Conservation (phyloP, 2,329 filamentous ascomycete species). For the Akanthomyces uredinophilus region DNA sequence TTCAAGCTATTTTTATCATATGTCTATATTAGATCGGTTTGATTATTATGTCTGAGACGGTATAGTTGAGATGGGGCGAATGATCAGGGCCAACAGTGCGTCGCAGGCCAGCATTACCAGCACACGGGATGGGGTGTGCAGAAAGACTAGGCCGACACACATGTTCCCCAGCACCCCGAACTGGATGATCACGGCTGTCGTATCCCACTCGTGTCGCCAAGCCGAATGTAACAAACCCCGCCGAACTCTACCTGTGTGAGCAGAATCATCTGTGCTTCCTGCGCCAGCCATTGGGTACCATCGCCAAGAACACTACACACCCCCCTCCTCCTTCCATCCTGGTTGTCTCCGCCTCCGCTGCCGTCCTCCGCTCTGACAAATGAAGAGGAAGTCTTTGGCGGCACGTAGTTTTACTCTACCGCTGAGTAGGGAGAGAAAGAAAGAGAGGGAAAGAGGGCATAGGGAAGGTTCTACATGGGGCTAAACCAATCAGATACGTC, state of each 20-base stretch:
- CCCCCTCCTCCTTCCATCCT: neutral
- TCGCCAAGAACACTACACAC: slow-evolving; percentile 6
- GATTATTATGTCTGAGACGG: too few species aligned
- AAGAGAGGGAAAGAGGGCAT: too few species aligned
- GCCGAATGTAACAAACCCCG: slow-evolving; percentile 2
- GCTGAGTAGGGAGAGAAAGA: neutral
- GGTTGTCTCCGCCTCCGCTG: neutral
- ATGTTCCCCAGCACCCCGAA: neutral
- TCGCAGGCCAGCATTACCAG: neutral
- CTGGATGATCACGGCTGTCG: neutral
- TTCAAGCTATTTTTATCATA: too few species aligned
- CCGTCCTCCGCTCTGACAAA: neutral
- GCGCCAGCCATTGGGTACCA: neutral
- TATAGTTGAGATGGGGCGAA: too few species aligned
- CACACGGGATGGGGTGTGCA: neutral
- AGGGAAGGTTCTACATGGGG: neutral
- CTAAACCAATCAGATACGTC: neutral
- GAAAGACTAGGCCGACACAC: neutral
- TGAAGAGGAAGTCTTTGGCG: neutral
- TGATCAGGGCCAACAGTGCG: too few species aligned
- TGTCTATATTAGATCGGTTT: too few species aligned
- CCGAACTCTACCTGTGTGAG: neutral
- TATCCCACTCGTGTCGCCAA: neutral
- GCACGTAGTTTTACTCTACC: neutral
- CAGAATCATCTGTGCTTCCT: neutral